Percentiles rank a stretch among this genome's conserved stretches.
Evolutionary conservation across 345 rosid species (phyloP).

Genomic region (Laguncularia racemosa): DNA sequence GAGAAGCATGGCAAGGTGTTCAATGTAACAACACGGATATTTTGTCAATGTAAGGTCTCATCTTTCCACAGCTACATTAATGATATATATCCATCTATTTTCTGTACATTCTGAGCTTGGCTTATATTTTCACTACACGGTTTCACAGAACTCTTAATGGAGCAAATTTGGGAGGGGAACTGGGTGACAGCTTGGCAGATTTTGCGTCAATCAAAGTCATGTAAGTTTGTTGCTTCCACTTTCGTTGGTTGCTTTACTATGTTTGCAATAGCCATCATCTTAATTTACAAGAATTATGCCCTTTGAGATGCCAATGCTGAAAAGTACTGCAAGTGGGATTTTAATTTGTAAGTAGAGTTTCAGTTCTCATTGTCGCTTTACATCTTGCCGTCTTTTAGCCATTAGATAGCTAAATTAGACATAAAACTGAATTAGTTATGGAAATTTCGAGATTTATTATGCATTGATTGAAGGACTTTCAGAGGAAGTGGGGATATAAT

Average conservation of each 20-base stretch:
- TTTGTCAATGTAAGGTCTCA: conserved; percentile 39
- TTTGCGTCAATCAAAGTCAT: conserved; percentile 70
- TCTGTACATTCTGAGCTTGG: neutral
- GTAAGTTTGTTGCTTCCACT: conserved; percentile 34
- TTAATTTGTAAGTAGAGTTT: no score
- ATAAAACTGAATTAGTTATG: no score
- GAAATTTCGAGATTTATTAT: no score
- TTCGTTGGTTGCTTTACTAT: conserved; percentile 1
- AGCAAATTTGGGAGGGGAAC: conserved; percentile 90
- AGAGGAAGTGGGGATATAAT: no score
- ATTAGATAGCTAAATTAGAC: no score
- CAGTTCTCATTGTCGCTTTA: no score
- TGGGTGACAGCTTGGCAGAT: conserved; percentile 55
- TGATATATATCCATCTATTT: neutral
- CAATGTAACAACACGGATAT: conserved; percentile 56
- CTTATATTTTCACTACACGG: conserved; percentile 1
- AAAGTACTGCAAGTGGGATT: no score
- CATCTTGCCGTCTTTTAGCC: no score
- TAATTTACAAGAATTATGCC: no score
- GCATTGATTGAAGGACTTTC: no score
- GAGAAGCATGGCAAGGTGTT: conserved; percentile 89
- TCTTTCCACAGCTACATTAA: neutral
- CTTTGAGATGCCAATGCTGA: no score
- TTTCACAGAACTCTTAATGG: conserved; percentile 65
- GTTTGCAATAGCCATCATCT: neutral